phyloP scores from a whole-genome alignment of 345 rosid species.

The Hibiscus tridactylites region DNA sequence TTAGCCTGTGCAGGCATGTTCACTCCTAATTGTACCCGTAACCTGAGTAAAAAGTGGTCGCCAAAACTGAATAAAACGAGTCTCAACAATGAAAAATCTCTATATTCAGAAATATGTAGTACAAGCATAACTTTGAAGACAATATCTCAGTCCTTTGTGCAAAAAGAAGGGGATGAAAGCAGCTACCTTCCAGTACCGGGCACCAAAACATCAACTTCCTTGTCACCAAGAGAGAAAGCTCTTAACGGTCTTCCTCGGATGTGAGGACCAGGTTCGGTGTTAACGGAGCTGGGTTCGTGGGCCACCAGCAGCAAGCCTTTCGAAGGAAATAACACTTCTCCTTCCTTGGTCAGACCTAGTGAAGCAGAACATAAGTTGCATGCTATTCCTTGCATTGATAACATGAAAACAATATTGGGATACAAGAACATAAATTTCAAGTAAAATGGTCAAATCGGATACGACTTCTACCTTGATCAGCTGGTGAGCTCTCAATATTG shows the following conservation, averaged over 20 bases:
- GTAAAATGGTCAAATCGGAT: neutral
- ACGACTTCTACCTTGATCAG: conserved; percentile 40
- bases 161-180: conserved; percentile 5
- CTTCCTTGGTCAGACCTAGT: conserved; percentile 36
- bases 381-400: neutral
- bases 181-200: conserved; percentile 77
- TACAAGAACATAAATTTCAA: neutral
- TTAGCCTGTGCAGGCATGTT: too few relatives aligned
- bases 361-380: conserved; percentile 15
- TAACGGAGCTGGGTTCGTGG: conserved; percentile 67
- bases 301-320: conserved; percentile 59
- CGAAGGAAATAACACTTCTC: conserved; percentile 50
- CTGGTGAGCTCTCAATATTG: conserved; percentile 31
- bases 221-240: conserved; percentile 64
- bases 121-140: too few relatives aligned
- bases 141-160: neutral
- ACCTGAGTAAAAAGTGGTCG: neutral
- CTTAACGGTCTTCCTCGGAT: conserved; percentile 69
- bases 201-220: conserved; percentile 79
- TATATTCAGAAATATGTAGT: too few relatives aligned
- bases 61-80: neutral
- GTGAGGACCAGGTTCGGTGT: conserved; percentile 73
- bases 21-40: too few relatives aligned
- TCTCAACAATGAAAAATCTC: neutral
- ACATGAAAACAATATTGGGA: neutral